Conservation (phyloP, 1,139 yeast genomes). For the Protomyces arabidopsidicola region DNA sequence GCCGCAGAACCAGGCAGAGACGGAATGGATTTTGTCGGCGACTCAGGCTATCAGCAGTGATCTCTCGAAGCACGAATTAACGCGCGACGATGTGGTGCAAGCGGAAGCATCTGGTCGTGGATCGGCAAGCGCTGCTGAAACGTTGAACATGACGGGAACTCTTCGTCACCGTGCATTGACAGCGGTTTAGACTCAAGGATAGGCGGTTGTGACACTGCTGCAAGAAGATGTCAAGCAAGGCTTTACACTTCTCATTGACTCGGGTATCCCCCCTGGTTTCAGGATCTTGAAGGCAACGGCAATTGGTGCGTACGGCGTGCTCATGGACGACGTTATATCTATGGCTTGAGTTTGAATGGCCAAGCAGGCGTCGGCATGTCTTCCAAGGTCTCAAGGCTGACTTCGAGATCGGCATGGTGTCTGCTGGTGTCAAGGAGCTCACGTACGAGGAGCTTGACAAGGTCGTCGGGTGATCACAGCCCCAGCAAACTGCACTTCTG, state of each 20-base stretch:
- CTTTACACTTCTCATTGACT: conserved; percentile 63
- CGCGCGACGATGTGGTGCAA: too few species aligned
- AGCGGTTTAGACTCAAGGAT: too few species aligned
- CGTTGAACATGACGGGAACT: too few species aligned
- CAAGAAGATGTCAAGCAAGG: conserved; percentile 37
- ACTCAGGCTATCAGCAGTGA: too few species aligned
- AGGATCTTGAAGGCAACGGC: conserved; percentile 68
- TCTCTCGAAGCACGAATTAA: too few species aligned
- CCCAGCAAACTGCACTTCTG: neutral
- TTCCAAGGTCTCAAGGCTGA: conserved; percentile 32
- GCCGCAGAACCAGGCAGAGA: too few species aligned
- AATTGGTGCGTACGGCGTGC: conserved; percentile 71
- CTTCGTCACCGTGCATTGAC: too few species aligned
- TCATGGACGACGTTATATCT: conserved; percentile 68
- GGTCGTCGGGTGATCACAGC: neutral
- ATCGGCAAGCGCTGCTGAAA: too few species aligned
- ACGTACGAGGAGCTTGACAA: conserved; percentile 9
- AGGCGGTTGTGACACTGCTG: too few species aligned
- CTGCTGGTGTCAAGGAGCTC: conserved; percentile 28
- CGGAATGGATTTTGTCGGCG: too few species aligned
- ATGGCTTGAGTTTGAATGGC: conserved; percentile 70
- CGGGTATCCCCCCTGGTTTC: conserved; percentile 70
- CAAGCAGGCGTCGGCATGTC: conserved; percentile 65
- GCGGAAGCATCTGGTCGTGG: too few species aligned
- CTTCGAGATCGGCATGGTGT: conserved; percentile 32